Percentiles rank a stretch among this genome's conserved stretches.
phyloP scores from a whole-genome alignment of 345 rosid genomes.

The Camelina hispida region DNA sequence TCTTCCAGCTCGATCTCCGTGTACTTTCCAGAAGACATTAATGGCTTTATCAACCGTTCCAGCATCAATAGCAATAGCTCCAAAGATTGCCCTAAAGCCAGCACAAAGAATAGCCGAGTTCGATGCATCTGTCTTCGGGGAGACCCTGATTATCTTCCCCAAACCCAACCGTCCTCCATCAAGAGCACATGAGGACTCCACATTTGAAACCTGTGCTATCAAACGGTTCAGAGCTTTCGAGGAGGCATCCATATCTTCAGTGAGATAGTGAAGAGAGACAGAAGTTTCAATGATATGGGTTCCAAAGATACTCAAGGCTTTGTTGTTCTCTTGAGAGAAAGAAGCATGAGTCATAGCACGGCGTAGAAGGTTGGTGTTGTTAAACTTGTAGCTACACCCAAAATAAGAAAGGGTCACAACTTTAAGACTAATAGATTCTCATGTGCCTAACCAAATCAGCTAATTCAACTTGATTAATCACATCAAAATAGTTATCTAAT shows the following conservation, averaged over 20 bases:
- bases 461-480: conserved; percentile 1
- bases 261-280: conserved; percentile 47
- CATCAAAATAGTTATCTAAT: not conserved
- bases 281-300: conserved; percentile 55
- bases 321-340: conserved; percentile 70
- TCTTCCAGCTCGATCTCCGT: conserved; percentile 45
- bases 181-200: conserved; percentile 58
- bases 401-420: conserved; percentile 1
- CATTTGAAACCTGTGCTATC: conserved; percentile 51
- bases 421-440: not conserved
- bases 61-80: conserved; percentile 69
- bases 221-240: conserved; percentile 51
- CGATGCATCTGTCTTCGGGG: conserved; percentile 58
- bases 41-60: conserved; percentile 56
- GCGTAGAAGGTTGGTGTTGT: conserved; percentile 54
- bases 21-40: conserved; percentile 57
- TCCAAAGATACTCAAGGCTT: conserved; percentile 67
- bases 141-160: conserved; percentile 63
- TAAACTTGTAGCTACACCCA: conserved; percentile 55
- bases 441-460: not conserved
- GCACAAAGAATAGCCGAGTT: conserved; percentile 53
- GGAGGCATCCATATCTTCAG: conserved; percentile 57
- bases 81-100: conserved; percentile 72
- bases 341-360: conserved; percentile 79
- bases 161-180: conserved; percentile 63